Evolutionary conservation across 2,329 filamentous ascomycete species (phyloP).

Genomic region (Curvularia hawaiiensis): DNA sequence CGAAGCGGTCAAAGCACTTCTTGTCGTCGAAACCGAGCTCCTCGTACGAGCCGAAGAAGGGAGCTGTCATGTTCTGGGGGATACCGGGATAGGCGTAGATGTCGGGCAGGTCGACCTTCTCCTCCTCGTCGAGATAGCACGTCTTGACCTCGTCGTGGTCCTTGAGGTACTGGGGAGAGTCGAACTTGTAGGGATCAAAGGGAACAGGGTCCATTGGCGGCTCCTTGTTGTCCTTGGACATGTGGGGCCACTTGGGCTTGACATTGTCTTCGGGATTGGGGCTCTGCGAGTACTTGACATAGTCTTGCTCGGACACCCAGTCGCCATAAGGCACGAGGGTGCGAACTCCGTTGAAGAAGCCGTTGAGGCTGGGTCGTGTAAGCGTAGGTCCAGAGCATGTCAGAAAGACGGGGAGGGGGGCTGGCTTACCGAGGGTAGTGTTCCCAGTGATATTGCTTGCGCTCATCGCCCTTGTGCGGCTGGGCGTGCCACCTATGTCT

Average conservation of each 20-base stretch:
- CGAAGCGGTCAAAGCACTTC: conserved; percentile 58
- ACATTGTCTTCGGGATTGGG: conserved; percentile 45
- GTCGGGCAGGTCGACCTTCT: conserved; percentile 62
- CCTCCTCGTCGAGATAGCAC: conserved; percentile 68
- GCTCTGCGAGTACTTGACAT: conserved; percentile 48
- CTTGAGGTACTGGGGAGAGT: conserved; percentile 51
- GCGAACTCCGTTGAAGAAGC: conserved; percentile 56
- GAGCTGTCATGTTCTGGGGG: conserved; percentile 55
- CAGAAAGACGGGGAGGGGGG: neutral
- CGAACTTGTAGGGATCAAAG: conserved; percentile 55
- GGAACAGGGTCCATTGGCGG: conserved; percentile 47
- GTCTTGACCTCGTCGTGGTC: conserved; percentile 60
- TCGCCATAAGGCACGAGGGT: conserved; percentile 52
- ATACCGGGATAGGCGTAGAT: conserved; percentile 67
- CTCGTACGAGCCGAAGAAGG: conserved; percentile 56
- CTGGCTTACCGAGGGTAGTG: conserved; percentile 51
- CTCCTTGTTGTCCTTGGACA: conserved; percentile 45
- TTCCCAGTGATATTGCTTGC: conserved; percentile 52
- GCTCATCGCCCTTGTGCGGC: conserved; percentile 40
- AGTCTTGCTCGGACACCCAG: conserved; percentile 52
- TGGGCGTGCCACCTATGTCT: conserved; percentile 42
- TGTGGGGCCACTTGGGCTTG: conserved; percentile 44
- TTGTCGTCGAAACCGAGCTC: conserved; percentile 54
- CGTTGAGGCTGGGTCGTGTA: conserved; percentile 46
- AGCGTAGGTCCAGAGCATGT: conserved; percentile 12